Evolutionary conservation across 192 early-diverging fungal genomes (phyloP).

Genomic region (Martensiomyces pterosporus): DNA sequence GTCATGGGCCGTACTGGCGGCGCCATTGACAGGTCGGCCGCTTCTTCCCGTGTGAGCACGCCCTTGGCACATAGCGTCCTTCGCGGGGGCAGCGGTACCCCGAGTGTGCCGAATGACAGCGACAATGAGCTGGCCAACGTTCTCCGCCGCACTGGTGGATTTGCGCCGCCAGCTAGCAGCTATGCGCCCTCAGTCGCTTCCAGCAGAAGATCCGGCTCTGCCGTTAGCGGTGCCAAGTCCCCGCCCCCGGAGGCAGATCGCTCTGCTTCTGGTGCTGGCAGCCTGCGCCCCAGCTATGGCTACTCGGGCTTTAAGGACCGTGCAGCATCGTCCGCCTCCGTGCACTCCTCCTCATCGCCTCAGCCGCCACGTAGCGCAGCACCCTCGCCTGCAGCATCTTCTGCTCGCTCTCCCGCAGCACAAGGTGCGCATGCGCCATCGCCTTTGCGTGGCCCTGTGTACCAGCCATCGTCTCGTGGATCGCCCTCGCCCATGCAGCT

Average conservation of each 20-base stretch:
- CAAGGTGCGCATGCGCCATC: constrained; percentile 19
- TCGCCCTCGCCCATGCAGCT: constrained; percentile 12
- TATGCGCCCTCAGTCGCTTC: constrained; percentile 16
- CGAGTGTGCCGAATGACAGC: constrained; percentile 22
- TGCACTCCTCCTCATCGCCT: constrained; percentile 2
- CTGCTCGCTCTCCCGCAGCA: constrained; percentile 15
- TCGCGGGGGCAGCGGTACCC: constrained; percentile 37
- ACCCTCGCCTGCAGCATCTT: constrained; percentile 13
- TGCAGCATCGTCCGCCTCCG: constrained; percentile 1
- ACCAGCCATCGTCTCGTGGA: constrained; percentile 19
- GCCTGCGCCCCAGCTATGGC: constrained; percentile 10
- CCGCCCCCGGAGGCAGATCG: constrained; percentile 22
- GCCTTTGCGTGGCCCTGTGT: constrained; percentile 26
- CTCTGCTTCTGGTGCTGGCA: constrained; percentile 2
- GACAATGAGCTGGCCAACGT: constrained; percentile 49
- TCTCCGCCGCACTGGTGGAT: constrained; percentile 44
- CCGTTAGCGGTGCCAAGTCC: constrained; percentile 29
- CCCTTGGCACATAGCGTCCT: constrained; percentile 7
- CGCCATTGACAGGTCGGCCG: constrained; percentile 9
- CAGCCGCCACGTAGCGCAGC: constrained; percentile 8
- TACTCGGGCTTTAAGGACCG: constrained; percentile 3
- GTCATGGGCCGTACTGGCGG: constrained; percentile 48
- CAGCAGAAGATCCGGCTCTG: constrained; percentile 18
- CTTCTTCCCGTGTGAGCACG: constrained; percentile 13
- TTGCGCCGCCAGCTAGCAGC: constrained; percentile 39